phyloP scores from a whole-genome alignment of 2,329 filamentous ascomycete genomes.

The Teratosphaeria gauchensis region DNA sequence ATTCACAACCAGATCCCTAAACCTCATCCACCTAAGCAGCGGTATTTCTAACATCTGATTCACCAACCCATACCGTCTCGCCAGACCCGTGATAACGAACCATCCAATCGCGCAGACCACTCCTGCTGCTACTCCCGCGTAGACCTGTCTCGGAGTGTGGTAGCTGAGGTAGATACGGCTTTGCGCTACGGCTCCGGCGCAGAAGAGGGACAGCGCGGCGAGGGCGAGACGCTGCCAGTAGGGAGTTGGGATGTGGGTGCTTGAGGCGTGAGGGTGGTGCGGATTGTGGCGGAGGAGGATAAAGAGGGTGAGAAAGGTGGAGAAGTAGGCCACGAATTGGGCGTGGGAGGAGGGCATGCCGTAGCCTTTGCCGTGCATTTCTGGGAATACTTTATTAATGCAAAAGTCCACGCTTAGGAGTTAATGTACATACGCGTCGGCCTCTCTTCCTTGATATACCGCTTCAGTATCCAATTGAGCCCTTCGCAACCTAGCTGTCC shows the following conservation, averaged over 20 bases:
- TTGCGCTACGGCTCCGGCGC: conserved; percentile 51
- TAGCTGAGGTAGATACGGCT: conserved; percentile 89
- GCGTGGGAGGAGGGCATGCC: conserved; percentile 96
- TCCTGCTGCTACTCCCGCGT: conserved; percentile 68
- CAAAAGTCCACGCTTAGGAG: not conserved
- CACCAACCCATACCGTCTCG: conserved; percentile 60
- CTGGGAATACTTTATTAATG: conserved; percentile 26
- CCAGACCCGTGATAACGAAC: conserved; percentile 62
- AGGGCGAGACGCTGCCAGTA: conserved; percentile 51
- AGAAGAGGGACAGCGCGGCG: conserved; percentile 30
- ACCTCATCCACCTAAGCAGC: conserved; percentile 54
- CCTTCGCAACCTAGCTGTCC: conserved; percentile 89
- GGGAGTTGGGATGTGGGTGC: conserved; percentile 47
- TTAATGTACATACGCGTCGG: conserved; percentile 54
- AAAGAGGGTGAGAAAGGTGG: conserved; percentile 73
- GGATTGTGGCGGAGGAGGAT: conserved; percentile 70
- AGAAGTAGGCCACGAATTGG: conserved; percentile 90
- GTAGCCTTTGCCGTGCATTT: conserved; percentile 80
- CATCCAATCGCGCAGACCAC: conserved; percentile 61
- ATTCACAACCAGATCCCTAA: conserved; percentile 75
- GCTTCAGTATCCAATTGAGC: conserved; percentile 81
- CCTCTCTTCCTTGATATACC: conserved; percentile 83
- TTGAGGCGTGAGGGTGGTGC: conserved; percentile 30
- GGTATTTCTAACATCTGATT: conserved; percentile 61
- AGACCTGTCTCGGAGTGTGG: conserved; percentile 78